phyloP scores from a whole-genome alignment of 2,329 filamentous ascomycete species.

The Pseudogymnoascus sp. region DNA sequence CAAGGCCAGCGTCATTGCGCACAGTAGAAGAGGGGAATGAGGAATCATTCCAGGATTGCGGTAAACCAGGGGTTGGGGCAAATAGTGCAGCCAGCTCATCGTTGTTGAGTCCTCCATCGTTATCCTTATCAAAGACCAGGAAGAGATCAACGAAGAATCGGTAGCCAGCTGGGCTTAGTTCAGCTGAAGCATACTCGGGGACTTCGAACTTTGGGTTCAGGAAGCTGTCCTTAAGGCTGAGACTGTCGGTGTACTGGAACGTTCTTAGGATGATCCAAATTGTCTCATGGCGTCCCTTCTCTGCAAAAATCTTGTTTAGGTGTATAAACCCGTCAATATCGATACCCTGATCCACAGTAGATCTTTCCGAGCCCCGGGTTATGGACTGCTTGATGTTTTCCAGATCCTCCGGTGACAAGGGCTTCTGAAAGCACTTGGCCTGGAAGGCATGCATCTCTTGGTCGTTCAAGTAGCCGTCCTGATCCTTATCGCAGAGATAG shows the following conservation, averaged over 20 bases:
- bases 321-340: constrained; percentile 78
- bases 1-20: constrained; percentile 87
- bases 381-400: constrained; percentile 88
- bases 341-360: constrained; percentile 63
- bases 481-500: constrained; percentile 92
- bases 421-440: constrained; percentile 83
- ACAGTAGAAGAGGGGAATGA: constrained; percentile 91
- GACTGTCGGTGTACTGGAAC: constrained; percentile 92
- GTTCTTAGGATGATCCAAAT: constrained; percentile 96
- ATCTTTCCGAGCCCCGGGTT: constrained; percentile 56
- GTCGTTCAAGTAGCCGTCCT: constrained; percentile 87
- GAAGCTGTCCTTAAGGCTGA: constrained; percentile 85
- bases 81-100: constrained; percentile 80
- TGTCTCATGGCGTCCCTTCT: constrained; percentile 95
- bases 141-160: constrained; percentile 97
- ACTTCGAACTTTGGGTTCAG: constrained; percentile 92
- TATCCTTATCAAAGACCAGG: constrained; percentile 91
- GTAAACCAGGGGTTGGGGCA: constrained; percentile 84
- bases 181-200: constrained; percentile 82
- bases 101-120: constrained; percentile 87
- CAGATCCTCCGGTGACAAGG: constrained; percentile 71
- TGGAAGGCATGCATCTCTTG: constrained; percentile 89
- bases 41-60: constrained; percentile 77
- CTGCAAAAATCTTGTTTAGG: constrained; percentile 91
- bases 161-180: constrained; percentile 89